Conservation (phyloP, 495 filamentous ascomycete species). For the Cenococcum geophilum region DNA sequence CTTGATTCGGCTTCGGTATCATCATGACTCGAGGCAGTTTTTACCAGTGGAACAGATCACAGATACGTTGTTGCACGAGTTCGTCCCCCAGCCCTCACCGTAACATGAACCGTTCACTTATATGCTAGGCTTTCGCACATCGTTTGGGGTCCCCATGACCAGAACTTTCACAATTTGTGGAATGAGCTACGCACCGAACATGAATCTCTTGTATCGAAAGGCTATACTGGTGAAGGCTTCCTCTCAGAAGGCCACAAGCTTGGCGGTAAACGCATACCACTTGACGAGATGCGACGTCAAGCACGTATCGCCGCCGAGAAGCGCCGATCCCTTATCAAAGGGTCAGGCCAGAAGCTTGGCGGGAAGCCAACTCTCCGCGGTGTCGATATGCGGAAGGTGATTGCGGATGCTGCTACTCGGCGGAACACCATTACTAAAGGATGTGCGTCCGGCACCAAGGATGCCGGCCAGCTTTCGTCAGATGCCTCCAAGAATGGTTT, state of each 20-base stretch:
- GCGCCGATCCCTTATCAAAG: conserved; percentile 49
- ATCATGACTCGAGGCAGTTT: conserved; percentile 69
- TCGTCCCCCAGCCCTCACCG: conserved; percentile 31
- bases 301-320: conserved; percentile 74
- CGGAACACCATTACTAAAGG: conserved; percentile 59
- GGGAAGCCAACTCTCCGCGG: conserved; percentile 57
- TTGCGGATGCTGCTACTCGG: conserved; percentile 65
- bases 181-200: conserved; percentile 84
- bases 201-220: conserved; percentile 63
- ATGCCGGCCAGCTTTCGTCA: conserved; percentile 56
- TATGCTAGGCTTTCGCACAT: conserved; percentile 67
- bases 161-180: conserved; percentile 77
- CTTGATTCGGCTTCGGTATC: conserved; percentile 74
- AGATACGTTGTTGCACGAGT: conserved; percentile 44
- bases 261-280: conserved; percentile 60
- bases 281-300: conserved; percentile 68
- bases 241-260: conserved; percentile 66
- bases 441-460: conserved; percentile 64
- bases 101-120: not conserved
- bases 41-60: conserved; percentile 52
- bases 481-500: conserved; percentile 68
- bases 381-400: conserved; percentile 66
- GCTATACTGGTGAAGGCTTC: conserved; percentile 91
- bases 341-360: conserved; percentile 69
- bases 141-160: conserved; percentile 74